Evolutionary conservation across 352 stramenopile species (phyloP), one percentile per base, ranked within the genome.

Genomic region (Phytophthora quininea): DNA sequence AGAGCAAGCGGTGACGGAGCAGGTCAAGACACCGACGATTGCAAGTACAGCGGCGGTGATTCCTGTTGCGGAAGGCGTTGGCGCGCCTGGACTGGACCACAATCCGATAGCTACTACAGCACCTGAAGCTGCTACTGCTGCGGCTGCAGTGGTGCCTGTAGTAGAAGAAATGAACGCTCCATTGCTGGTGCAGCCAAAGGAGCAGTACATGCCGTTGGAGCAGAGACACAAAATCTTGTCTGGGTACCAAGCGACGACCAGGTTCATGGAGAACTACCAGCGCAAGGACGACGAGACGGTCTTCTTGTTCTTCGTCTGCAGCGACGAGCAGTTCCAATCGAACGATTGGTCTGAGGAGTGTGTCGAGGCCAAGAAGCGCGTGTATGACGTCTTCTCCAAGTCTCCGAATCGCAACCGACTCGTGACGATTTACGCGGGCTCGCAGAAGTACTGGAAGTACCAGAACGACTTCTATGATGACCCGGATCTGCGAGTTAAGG

Each of bases 221-320:
- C 37, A 64, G 24, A 80, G 79, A 19, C 80, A 90, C 42, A 40
- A 77, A 35, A 64, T 67, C n/a, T 73, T 92, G 27, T 58, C 60
- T 0, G 82, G 80, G 12, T 89, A 89, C 66, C 62, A 69, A 15
- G 67, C 78, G 43, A 79, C 72, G 5, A 82, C 79, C 56, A 69
- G 76, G 47, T 89, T 82, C 40, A 65, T 92, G 12, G 65, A 78
- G 51, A 82, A 60, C 32, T 91, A 90, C 51, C 60, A 61, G 55
- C 69, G 31, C n/a, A 65, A 61, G 40, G 48, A 57, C 47, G 48
- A 74, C 59, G 80, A 91, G 52, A 73, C 69, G 15, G 54, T 92
- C 37, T 91, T 89, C 46, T 61, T 92, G 10, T 81, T 89, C 52
- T 92, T 92, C 61, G 76, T 79, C 33, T 92, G 84, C 64, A 90